Conservation (phyloP, 2,329 filamentous ascomycete genomes). For the Penicillium sp. region DNA sequence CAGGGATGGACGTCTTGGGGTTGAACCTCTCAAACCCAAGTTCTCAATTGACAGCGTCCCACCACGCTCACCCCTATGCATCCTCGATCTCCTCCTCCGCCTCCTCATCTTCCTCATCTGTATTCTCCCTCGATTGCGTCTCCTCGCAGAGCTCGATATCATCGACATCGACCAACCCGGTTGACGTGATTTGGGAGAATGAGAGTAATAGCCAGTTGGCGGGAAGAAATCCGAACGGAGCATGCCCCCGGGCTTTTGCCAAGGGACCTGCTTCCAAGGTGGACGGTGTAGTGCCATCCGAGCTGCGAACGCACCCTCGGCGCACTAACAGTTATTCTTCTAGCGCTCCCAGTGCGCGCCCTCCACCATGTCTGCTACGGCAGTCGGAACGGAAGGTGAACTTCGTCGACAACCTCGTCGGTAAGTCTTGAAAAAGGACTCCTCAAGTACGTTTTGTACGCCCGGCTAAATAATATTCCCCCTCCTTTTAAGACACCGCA, state of each 20-base stretch:
- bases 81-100: constrained; percentile 71
- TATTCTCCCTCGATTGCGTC: constrained; percentile 68
- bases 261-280: constrained; percentile 32
- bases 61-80: constrained; percentile 59
- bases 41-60: constrained; percentile 37
- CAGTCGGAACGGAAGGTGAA: constrained; percentile 90
- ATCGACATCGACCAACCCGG: constrained; percentile 63
- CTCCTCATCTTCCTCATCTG: constrained; percentile 72
- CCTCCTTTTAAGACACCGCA: constrained; percentile 71
- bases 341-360: constrained; percentile 51
- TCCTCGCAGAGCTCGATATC: constrained; percentile 67
- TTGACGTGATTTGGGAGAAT: constrained; percentile 52
- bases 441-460: constrained; percentile 27
- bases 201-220: constrained; percentile 30
- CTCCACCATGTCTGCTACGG: constrained; percentile 74
- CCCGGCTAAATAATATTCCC: constrained; percentile 27
- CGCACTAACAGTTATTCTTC: constrained; percentile 54
- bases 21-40: constrained; percentile 42
- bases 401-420: constrained; percentile 95
- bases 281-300: constrained; percentile 39
- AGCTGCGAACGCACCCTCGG: constrained; percentile 54
- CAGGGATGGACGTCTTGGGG: constrained; percentile 47
- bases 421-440: constrained; percentile 64
- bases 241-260: constrained; percentile 28
- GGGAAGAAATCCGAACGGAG: constrained; percentile 28